These are phyloP conservation scores for Biscogniauxia mediterranea DNA, from an alignment of 2,329 filamentous ascomycete species.

Conservation along the genomic window DNA sequence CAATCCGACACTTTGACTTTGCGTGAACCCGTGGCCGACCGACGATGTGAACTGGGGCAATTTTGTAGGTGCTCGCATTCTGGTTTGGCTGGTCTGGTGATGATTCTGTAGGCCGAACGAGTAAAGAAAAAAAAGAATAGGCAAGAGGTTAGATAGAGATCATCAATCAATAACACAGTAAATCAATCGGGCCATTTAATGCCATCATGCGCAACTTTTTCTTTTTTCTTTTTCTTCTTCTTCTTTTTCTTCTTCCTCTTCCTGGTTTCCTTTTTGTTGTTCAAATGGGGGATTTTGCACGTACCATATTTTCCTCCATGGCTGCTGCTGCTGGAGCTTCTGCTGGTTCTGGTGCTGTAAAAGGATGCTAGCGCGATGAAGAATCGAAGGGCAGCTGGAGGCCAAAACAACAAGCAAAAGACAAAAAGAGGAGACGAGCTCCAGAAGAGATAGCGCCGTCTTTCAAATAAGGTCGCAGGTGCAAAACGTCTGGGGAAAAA, in stretches of 20 bases:
- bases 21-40: conserved; percentile 3
- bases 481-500: conserved; percentile 3
- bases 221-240: not conserved
- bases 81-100: too few species aligned
- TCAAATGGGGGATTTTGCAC: not conserved
- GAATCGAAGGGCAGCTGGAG: not conserved
- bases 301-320: conserved; percentile 30
- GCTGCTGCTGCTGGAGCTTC: too few species aligned
- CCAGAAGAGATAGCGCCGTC: conserved; percentile 7
- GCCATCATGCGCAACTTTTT: not conserved
- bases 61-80: conserved; percentile 22
- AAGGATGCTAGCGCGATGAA: conserved; percentile 5
- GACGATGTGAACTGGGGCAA: conserved; percentile 25
- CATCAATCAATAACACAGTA: not conserved
- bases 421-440: conserved; percentile 11
- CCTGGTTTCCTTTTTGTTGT: too few species aligned
- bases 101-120: conserved; percentile 11
- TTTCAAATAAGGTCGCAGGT: not conserved
- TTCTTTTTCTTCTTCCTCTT: not conserved
- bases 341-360: not conserved
- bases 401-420: conserved; percentile 10
- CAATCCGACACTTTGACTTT: conserved; percentile 35
- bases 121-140: not conserved
- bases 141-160: not conserved
- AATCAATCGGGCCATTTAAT: not conserved